phyloP scores from a whole-genome alignment of 805 yeast species.

The Wickerhamomyces subpelliculosus region DNA sequence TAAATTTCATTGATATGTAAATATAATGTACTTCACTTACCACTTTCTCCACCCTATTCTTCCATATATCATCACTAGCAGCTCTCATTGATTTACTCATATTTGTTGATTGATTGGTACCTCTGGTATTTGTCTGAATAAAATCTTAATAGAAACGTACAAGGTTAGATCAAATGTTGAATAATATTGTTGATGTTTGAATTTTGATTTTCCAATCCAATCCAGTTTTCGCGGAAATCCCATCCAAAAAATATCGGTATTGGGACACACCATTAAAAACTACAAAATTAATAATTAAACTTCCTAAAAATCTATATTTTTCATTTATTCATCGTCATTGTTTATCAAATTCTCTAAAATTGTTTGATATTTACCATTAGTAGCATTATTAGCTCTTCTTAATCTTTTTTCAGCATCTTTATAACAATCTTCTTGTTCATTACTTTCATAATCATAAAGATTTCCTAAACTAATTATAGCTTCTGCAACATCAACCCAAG shows the following conservation, averaged over 20 bases:
- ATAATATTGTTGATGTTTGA: background rate
- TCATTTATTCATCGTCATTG: constrained; percentile 2
- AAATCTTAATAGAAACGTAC: too few relatives aligned
- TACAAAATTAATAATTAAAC: background rate
- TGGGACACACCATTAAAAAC: background rate
- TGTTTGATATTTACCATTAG: constrained; percentile 67
- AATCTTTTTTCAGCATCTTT: constrained; percentile 61
- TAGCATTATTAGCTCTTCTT: constrained; percentile 68
- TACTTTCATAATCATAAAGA: constrained; percentile 53
- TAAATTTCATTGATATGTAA: background rate
- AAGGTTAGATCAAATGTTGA: too few relatives aligned
- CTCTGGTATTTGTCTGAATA: too few relatives aligned
- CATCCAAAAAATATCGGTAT: background rate
- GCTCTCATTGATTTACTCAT: constrained; percentile 37
- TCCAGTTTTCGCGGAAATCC: too few relatives aligned
- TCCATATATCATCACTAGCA: constrained; percentile 89
- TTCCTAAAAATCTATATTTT: background rate
- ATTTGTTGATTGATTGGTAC: background rate
- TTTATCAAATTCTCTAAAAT: constrained; percentile 46
- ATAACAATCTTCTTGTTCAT: constrained; percentile 63
- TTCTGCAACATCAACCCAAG: constrained; percentile 83
- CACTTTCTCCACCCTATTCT: constrained; percentile 77
- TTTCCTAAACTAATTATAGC: constrained; percentile 78
- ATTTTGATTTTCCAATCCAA: background rate
- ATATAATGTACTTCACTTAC: constrained; percentile 35